These are phyloP conservation scores for Carnegiea gigantea DNA, from an alignment of 179 eudicot species.

Conservation along the genomic window DNA sequence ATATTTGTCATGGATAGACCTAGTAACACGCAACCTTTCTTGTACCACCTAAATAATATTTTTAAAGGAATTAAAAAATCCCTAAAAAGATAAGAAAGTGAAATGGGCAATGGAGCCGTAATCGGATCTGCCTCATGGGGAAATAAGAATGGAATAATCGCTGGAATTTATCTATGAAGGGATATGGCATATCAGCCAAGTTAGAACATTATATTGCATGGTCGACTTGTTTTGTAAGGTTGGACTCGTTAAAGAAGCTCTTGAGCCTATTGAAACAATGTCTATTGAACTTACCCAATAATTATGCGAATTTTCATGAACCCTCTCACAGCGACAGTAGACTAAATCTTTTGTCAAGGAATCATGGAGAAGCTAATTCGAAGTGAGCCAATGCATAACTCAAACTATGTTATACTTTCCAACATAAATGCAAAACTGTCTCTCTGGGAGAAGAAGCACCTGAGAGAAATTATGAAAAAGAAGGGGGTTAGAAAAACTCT, in stretches of 20 bases:
- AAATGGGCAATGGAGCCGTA: too few relatives aligned
- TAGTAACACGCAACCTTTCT: too few relatives aligned
- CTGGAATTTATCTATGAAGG: constrained; percentile 37
- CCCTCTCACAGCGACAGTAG: constrained; percentile 46
- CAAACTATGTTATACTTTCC: constrained; percentile 58
- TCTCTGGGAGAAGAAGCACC: constrained; percentile 55
- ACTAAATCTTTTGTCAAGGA: constrained; percentile 39
- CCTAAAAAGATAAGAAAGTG: too few relatives aligned
- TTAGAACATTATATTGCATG: constrained; percentile 72
- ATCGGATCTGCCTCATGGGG: too few relatives aligned
- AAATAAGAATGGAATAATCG: too few relatives aligned
- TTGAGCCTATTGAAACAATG: constrained; percentile 49
- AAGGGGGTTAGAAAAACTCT: constrained; percentile 57
- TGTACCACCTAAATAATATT: too few relatives aligned
- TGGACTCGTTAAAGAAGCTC: constrained; percentile 53
- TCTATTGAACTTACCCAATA: constrained; percentile 51
- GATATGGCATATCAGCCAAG: constrained; percentile 40
- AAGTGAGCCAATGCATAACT: constrained; percentile 44
- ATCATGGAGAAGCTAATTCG: constrained; percentile 36
- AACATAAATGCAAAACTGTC: constrained; percentile 55
- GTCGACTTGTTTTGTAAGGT: constrained; percentile 64
- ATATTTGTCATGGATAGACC: too few relatives aligned
- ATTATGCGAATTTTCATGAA: constrained; percentile 51
- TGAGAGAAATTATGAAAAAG: constrained; percentile 52
- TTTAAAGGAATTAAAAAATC: too few relatives aligned